These are phyloP conservation scores for Quercus mongolica DNA, from an alignment of 306 rosid genomes.

Conservation along the genomic window DNA sequence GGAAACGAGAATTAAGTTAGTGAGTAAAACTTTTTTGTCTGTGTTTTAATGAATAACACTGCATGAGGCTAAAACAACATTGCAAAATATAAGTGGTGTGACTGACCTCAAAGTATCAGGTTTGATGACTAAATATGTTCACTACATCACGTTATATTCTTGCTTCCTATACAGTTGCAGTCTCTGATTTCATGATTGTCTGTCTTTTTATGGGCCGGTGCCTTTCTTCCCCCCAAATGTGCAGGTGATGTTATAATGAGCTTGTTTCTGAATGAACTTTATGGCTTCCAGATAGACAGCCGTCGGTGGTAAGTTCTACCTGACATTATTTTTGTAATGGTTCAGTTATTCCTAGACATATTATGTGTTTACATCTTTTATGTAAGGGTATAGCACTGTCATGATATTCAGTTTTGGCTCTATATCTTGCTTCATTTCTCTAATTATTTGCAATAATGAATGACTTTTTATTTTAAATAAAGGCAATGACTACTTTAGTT, in stretches of 20 bases:
- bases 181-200: not conserved
- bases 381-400: not conserved
- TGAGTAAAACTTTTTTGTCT: not conserved
- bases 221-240: conserved; percentile 20
- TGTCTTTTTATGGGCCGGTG: conserved; percentile 1
- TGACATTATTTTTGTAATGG: not conserved
- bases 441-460: not conserved
- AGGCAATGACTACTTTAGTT: not conserved
- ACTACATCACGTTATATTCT: not conserved
- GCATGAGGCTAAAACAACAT: not conserved
- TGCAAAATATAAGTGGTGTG: not conserved
- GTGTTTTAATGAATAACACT: not conserved
- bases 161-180: not conserved
- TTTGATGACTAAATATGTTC: not conserved
- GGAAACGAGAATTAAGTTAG: not conserved
- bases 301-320: conserved; percentile 68
- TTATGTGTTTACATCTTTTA: not conserved
- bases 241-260: conserved; percentile 95
- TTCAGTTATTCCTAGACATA: not conserved
- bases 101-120: not conserved
- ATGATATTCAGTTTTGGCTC: not conserved
- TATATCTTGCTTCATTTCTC: conserved; percentile 1
- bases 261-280: conserved; percentile 90
- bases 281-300: conserved; percentile 87
- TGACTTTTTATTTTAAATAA: not conserved